Conservation (phyloP, 1,284 basidiomycete genomes). For the Grifola frondosa region DNA sequence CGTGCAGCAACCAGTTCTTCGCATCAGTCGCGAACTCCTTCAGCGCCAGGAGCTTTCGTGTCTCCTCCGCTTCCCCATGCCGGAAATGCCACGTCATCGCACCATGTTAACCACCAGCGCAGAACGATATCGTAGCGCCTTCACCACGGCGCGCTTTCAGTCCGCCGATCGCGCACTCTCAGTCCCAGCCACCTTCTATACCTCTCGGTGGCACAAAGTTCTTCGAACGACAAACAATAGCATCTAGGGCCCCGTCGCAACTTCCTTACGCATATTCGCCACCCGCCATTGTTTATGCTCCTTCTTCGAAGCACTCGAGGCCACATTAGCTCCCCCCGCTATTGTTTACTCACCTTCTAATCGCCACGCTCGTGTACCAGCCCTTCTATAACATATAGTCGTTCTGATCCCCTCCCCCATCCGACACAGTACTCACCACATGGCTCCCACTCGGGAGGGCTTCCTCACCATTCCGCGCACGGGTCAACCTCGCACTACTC, state of each 20-base stretch:
- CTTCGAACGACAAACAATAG: constrained; percentile 21
- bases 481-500: constrained; percentile 18
- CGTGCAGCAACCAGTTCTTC: constrained; percentile 12
- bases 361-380: constrained; percentile 22
- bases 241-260: constrained; percentile 22
- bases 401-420: constrained; percentile 28
- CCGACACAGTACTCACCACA: constrained; percentile 18
- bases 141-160: constrained; percentile 21
- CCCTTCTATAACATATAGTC: constrained; percentile 32
- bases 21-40: constrained; percentile 11
- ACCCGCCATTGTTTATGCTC: constrained; percentile 36
- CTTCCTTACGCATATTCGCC: constrained; percentile 32
- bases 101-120: too few species aligned
- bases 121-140: constrained; percentile 22
- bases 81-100: constrained; percentile 19
- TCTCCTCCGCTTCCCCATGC: constrained; percentile 11
- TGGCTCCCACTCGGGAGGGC: constrained; percentile 10
- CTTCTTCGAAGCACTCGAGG: constrained; percentile 29
- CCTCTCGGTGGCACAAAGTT: constrained; percentile 22
- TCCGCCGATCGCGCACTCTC: constrained; percentile 21
- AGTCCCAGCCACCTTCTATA: constrained; percentile 24
- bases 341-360: constrained; percentile 32
- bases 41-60: constrained; percentile 15
- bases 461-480: constrained; percentile 16
- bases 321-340: constrained; percentile 32